Conservation (phyloP, 2,329 filamentous ascomycete species). For the Trichoderma oligosporum region DNA sequence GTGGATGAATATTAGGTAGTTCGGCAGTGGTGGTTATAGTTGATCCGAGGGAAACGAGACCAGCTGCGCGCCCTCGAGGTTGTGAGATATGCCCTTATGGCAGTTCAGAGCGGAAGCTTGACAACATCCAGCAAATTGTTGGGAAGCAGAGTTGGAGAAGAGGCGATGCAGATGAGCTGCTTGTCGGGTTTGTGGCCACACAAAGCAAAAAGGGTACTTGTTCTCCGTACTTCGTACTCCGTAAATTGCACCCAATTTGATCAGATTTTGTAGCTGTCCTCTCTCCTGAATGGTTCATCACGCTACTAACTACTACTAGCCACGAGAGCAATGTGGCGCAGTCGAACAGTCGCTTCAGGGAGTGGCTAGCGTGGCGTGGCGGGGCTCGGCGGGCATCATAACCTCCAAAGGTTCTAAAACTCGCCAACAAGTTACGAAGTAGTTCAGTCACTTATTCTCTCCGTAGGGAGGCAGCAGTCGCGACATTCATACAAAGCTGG, state of each 20-base stretch:
- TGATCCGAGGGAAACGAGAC: background rate
- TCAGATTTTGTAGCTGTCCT: conserved; percentile 12
- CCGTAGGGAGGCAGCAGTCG: background rate
- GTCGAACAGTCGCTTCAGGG: background rate
- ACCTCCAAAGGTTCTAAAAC: background rate
- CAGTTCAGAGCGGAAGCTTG: background rate
- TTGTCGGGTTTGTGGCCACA: background rate
- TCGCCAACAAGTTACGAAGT: background rate
- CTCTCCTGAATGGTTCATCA: conserved; percentile 11
- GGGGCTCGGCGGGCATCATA: conserved; percentile 13
- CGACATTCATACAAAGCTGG: background rate
- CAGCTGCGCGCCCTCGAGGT: background rate
- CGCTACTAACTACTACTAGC: background rate
- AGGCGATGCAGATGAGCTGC: conserved; percentile 17
- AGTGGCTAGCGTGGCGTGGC: conserved; percentile 16
- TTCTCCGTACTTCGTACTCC: too few species aligned
- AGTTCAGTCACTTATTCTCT: conserved; percentile 1
- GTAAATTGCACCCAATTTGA: background rate
- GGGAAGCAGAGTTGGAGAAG: conserved; percentile 3
- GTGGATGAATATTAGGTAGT: background rate
- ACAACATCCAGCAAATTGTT: conserved; percentile 15
- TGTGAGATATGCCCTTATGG: conserved; percentile 3
- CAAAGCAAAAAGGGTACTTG: background rate
- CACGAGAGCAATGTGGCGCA: conserved; percentile 16
- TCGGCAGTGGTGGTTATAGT: background rate